These are phyloP conservation scores for Paraurostyla sp. DNA, from an alignment of 73 alveolate species.

Conservation along the genomic window DNA sequence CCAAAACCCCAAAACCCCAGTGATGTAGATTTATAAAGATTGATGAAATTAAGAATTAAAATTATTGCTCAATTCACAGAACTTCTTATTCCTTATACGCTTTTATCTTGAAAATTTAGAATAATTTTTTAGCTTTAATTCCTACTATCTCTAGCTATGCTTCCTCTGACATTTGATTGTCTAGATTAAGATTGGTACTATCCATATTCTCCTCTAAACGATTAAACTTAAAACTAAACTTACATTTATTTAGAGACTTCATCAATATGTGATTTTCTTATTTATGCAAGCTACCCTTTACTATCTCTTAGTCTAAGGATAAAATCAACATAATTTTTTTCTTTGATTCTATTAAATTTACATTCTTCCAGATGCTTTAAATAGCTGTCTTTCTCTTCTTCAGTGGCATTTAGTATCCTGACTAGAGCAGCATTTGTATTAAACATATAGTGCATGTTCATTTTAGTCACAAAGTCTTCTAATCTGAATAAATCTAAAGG, in stretches of 20 bases:
- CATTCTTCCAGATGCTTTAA: background rate
- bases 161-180: no score
- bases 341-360: background rate
- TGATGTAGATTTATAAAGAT: no score
- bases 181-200: no score
- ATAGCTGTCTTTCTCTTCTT: slow-evolving; percentile 29
- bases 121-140: no score
- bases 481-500: background rate
- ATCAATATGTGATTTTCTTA: slow-evolving; percentile 24
- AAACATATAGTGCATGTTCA: slow-evolving; percentile 4
- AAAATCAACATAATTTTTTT: background rate
- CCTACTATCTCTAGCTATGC: no score
- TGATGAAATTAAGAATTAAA: no score
- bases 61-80: no score
- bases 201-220: no score
- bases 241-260: background rate
- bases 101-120: no score
- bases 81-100: no score
- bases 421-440: background rate
- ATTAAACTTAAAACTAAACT: no score
- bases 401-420: slow-evolving; percentile 1
- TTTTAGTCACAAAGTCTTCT: background rate
- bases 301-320: background rate
- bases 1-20: no score
- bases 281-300: background rate